Evolutionary conservation across 2,329 filamentous ascomycete genomes (phyloP), one percentile per base, ranked within the genome.

Genomic region (Didymella keratinophila): DNA sequence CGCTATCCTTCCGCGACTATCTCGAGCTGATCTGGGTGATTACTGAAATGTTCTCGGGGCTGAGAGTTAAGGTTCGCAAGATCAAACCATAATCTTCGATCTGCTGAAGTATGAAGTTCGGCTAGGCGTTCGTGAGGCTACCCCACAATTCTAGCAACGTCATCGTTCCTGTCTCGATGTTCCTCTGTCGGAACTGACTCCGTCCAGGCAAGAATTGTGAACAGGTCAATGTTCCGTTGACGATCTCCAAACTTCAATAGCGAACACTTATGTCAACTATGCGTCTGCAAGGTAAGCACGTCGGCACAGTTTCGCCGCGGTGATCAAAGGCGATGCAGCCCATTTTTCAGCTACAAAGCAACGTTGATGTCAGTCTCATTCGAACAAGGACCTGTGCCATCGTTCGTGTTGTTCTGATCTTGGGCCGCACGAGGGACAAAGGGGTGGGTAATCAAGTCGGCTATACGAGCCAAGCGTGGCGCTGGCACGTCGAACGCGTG

Each of bases 131-230:
- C 9, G 43, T 46, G 12, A 25, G 43, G 41, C 43, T 45, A 28
- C 52, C 52, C 52, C 52, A 56, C 52, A 50, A 6, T 49, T 14
- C 8, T n/a, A 6, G 3, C 23, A 43, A 56, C 52, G 52, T 56
- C 52, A 56, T 55, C 20, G 27, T 36, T 6, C 9, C 6, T 49
- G 20, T 27, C 27, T 21, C 20, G 6, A 27, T 12, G 4, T 21
- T n/a, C 18, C 27, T 7, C 7, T 18, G 12, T 10, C 44, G 52
- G 52, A 48, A 48, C 20, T 20, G 44, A 16, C 44, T 48, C 52
- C 52, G 52, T 43, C 14, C 11, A 21, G 2, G 25, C 8, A 3
- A 23, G n/a, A 6, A 21, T 8, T 37, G 7, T 25, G 27, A 1
- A 27, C 20, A 27, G 12, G 14, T 14, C 16, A 16, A 20, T n/a